Conservation (phyloP, 495 filamentous ascomycete genomes). For the Neurospora terricola region DNA sequence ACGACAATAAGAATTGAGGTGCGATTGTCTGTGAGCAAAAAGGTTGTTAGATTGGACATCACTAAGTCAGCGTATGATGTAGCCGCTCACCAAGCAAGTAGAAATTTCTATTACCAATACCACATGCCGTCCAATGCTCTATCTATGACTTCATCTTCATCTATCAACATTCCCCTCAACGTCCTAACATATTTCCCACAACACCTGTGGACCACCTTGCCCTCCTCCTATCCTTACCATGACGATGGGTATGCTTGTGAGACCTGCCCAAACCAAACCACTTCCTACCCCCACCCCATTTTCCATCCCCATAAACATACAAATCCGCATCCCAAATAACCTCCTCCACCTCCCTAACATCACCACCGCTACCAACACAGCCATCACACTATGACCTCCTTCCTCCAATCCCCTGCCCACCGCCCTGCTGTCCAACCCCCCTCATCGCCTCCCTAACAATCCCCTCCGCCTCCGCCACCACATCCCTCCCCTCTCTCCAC, state of each 20-base stretch:
- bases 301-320: background rate
- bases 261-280: background rate
- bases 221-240: background rate
- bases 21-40: background rate
- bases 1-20: background rate
- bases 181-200: background rate
- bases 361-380: background rate
- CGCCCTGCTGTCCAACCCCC: conserved; percentile 12
- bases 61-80: background rate
- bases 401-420: background rate
- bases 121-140: background rate
- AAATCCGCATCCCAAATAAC: background rate
- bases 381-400: conserved; percentile 17
- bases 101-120: background rate
- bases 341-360: background rate
- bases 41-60: too few species aligned
- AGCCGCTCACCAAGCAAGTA: background rate
- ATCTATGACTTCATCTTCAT: background rate
- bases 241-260: background rate
- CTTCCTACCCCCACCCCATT: background rate
- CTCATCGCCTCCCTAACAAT: conserved; percentile 35
- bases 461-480: conserved; percentile 41
- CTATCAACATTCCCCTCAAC: background rate
- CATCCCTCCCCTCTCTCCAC: conserved; percentile 82
- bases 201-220: background rate